phyloP scores from a whole-genome alignment of 1,284 basidiomycete genomes.

The Cryptococcus sp. region DNA sequence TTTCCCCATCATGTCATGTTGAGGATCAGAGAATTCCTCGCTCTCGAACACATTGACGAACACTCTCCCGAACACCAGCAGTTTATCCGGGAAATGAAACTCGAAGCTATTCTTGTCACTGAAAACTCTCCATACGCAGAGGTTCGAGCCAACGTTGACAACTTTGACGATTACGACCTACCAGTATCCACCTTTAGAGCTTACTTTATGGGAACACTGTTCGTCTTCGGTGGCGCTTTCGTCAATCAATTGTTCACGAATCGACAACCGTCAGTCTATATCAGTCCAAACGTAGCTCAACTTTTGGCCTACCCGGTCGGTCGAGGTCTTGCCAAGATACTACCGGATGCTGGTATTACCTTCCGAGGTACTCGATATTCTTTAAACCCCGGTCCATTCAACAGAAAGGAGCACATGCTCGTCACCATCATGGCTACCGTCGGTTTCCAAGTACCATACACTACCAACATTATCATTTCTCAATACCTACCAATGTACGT shows the following conservation, averaged over 20 bases:
- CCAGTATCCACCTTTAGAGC: conserved; percentile 78
- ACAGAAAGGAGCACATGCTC: conserved; percentile 42
- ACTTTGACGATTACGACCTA: conserved; percentile 70
- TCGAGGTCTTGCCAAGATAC: conserved; percentile 13
- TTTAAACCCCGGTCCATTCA: conserved; percentile 53
- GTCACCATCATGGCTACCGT: conserved; percentile 49
- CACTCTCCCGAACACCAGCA: conserved; percentile 4
- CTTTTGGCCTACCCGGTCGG: conserved; percentile 36
- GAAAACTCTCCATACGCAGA: conserved; percentile 73
- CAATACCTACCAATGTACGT: conserved; percentile 40
- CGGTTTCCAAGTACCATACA: conserved; percentile 43
- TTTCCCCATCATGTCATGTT: conserved; percentile 15
- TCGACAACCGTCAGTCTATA: conserved; percentile 20
- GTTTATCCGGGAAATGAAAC: conserved; percentile 28
- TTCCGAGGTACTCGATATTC: conserved; percentile 17
- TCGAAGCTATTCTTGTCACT: conserved; percentile 35
- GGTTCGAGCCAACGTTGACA: conserved; percentile 78
- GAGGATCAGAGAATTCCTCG: conserved; percentile 18
- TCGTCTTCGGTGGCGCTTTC: conserved; percentile 56
- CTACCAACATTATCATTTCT: conserved; percentile 41
- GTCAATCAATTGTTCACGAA: conserved; percentile 57
- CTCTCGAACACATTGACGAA: conserved; percentile 16
- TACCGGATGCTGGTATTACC: conserved; percentile 19
- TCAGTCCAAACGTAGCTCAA: conserved; percentile 30
- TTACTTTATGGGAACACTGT: conserved; percentile 62